phyloP scores from a whole-genome alignment of 2,329 filamentous ascomycete species.

The Fusarium aywerte region DNA sequence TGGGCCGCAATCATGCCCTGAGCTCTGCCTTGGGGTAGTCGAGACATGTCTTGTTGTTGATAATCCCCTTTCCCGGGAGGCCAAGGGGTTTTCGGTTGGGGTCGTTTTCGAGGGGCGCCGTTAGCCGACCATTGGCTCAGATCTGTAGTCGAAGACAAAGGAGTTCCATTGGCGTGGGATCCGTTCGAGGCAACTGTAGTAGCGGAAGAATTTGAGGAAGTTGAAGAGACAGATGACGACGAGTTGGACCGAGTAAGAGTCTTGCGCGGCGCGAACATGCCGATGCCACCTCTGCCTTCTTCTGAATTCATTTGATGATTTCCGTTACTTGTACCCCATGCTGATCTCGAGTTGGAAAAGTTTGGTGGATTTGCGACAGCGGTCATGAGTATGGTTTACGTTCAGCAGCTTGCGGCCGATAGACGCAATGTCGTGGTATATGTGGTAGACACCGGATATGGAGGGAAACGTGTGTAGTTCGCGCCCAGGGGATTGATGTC shows the following conservation, averaged over 20 bases:
- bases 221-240: slow-evolving; percentile 88
- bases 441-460: slow-evolving; percentile 26
- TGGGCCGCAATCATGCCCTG: slow-evolving; percentile 56
- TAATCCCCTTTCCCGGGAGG: slow-evolving; percentile 59
- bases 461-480: slow-evolving; percentile 41
- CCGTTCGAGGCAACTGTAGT: slow-evolving; percentile 72
- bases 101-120: slow-evolving; percentile 62
- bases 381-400: slow-evolving; percentile 65
- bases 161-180: slow-evolving; percentile 70
- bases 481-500: slow-evolving; percentile 33
- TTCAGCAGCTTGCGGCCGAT: slow-evolving; percentile 40
- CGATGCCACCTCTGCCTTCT: slow-evolving; percentile 73
- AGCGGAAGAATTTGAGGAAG: slow-evolving; percentile 72
- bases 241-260: slow-evolving; percentile 88
- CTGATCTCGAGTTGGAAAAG: slow-evolving; percentile 71
- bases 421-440: slow-evolving; percentile 34
- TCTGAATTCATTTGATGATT: slow-evolving; percentile 80
- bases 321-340: slow-evolving; percentile 71
- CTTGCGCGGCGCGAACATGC: slow-evolving; percentile 90
- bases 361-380: slow-evolving; percentile 73
- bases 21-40: slow-evolving; percentile 55
- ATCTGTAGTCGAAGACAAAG: slow-evolving; percentile 59
- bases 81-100: slow-evolving; percentile 64
- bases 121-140: slow-evolving; percentile 62
- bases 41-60: slow-evolving; percentile 59